These are phyloP conservation scores for Kokia cookei DNA, from an alignment of 441 rosid genomes.

Conservation along the genomic window DNA sequence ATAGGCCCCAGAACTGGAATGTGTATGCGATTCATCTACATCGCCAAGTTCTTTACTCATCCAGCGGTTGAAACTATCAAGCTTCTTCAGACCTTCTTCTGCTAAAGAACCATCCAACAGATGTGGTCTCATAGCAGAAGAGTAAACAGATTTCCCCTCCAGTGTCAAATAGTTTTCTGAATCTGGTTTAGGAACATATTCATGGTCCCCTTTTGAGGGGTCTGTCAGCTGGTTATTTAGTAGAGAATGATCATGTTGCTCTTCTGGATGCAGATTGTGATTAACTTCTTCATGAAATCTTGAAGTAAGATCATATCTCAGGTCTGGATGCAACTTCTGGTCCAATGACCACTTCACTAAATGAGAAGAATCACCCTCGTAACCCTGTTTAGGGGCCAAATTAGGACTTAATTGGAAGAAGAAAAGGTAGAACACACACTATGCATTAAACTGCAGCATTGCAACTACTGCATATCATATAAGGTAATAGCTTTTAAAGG, in stretches of 20 bases:
- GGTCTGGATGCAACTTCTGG: slow-evolving; percentile 36
- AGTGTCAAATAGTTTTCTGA: slow-evolving; percentile 21
- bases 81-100: slow-evolving; percentile 66
- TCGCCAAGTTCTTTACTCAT: slow-evolving; percentile 92
- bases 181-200: slow-evolving; percentile 19
- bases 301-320: slow-evolving; percentile 21
- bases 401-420: neutral
- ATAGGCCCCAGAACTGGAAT: slow-evolving; percentile 47
- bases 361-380: slow-evolving; percentile 16
- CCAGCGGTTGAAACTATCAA: slow-evolving; percentile 93
- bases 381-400: slow-evolving; percentile 28
- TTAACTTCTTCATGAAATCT: slow-evolving; percentile 33
- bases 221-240: slow-evolving; percentile 20
- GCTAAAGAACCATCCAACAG: slow-evolving; percentile 38
- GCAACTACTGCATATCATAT: neutral
- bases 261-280: slow-evolving; percentile 4
- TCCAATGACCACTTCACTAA: slow-evolving; percentile 27
- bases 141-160: slow-evolving; percentile 44
- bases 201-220: slow-evolving; percentile 26
- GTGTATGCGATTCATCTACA: slow-evolving; percentile 51
- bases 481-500: neutral
- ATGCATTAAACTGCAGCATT: neutral
- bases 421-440: neutral
- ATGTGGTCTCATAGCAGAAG: slow-evolving; percentile 41
- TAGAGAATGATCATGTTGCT: slow-evolving; percentile 12